Base-by-base conservation (phyloP, 495 filamentous ascomycete species). In the Barbatosphaeria neglecta region DNA sequence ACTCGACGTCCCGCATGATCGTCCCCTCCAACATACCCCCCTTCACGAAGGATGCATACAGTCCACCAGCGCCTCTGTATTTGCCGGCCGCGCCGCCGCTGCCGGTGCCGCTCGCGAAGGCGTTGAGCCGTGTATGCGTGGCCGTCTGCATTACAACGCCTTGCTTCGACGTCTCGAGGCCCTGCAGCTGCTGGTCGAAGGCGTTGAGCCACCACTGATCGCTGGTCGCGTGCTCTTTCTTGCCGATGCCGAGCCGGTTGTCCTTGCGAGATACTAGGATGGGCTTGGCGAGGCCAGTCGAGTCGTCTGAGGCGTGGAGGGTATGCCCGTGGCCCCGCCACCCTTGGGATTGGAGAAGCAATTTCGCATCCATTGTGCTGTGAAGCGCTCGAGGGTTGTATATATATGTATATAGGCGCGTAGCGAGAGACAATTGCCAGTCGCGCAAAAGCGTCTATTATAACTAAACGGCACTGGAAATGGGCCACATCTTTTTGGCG, bases 121-220 rank as follows among this genome's bases (percentile, higher is more conserved):
- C 68, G 49, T 77, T 67, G 35, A 81, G 64, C 41, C 73, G 73
- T 24, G 74, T 72, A 15, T 61, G 63, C 9, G 63, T 68, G 0
- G 72, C 55, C 4, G 73, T 73, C 60, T 71, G 74, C 20, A 68
- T 63, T 19, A 78, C 66, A 20, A 50, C 57, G 10, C 68, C 70
- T 49, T 67, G 58, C 46, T 69, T 68, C 7, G 63, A 58, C 10
- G 67, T 73, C 58, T 86, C 81, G 18, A 87, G 66, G 3, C 80
- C 80, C 59, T 86, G 82, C 49, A 90, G 65, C 22, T 81, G 80
- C 57, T 83, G 77, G 65, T 90, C 86, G 54, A 89, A 88, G 38
- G 84, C 85, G 40, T 80, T 74, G 47, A 87, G 62, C 85, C 85
- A 90, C 86, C 86, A 90, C 51, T 86, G 82, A 42, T 78, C 74